phyloP scores from a whole-genome alignment of 2,329 filamentous ascomycete species.

The Triangularia verruculosa region DNA sequence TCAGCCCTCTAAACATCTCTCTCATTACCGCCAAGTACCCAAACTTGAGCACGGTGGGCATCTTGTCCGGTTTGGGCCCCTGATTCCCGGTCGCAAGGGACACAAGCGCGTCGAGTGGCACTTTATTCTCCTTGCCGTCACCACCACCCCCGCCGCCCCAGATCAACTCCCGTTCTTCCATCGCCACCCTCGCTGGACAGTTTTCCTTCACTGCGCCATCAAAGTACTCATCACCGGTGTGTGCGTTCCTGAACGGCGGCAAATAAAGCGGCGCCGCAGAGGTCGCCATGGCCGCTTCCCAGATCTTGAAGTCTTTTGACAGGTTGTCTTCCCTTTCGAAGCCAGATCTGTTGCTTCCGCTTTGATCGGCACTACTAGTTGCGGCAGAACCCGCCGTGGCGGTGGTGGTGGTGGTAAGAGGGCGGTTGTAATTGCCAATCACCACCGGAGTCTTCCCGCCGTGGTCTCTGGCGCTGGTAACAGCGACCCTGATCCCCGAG shows the following conservation, averaged over 20 bases:
- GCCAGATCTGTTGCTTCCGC: neutral
- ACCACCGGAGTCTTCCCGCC: neutral
- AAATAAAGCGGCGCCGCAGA: slow-evolving; percentile 26
- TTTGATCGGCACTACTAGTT: no score
- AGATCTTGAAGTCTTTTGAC: slow-evolving; percentile 7
- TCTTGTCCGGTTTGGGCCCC: neutral
- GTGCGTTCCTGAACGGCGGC: slow-evolving; percentile 19
- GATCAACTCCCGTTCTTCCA: slow-evolving; percentile 8
- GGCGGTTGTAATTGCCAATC: neutral
- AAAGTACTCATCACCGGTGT: slow-evolving; percentile 28
- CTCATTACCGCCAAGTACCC: neutral
- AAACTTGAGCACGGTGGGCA: neutral
- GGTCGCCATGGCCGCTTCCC: slow-evolving; percentile 27
- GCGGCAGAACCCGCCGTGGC: neutral
- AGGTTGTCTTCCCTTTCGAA: neutral
- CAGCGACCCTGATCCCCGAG: neutral
- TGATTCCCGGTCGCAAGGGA: slow-evolving; percentile 14
- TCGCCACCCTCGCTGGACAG: slow-evolving; percentile 14
- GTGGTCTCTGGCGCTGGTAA: neutral
- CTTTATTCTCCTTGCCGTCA: neutral
- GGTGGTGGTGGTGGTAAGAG: neutral
- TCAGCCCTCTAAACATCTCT: neutral
- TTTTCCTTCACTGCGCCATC: slow-evolving; percentile 17
- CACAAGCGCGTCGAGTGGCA: slow-evolving; percentile 11
- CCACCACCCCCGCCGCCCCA: slow-evolving; percentile 1